Percentiles rank a stretch among this genome's conserved stretches.
Evolutionary conservation across 2,329 filamentous ascomycete genomes (phyloP).

Genomic region (Monascus ruber): DNA sequence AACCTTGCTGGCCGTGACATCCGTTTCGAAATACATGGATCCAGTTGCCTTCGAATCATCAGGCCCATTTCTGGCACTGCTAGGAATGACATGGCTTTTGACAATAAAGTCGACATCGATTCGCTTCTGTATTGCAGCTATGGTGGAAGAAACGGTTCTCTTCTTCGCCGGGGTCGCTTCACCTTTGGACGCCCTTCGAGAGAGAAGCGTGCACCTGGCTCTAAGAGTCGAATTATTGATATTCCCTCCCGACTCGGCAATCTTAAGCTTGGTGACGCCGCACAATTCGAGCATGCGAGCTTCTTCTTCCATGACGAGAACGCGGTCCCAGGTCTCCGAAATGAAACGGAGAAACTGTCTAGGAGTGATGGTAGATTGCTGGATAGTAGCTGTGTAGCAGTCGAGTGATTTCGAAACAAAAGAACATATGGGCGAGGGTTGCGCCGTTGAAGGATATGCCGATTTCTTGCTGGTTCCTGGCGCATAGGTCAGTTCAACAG

Average conservation of each 20-base stretch:
- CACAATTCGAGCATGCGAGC: constrained; percentile 33
- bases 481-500: constrained; percentile 25
- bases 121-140: constrained; percentile 9
- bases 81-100: constrained; percentile 14
- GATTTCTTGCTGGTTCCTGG: constrained; percentile 10
- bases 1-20: constrained; percentile 28
- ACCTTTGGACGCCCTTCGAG: constrained; percentile 3
- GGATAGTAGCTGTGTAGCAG: constrained; percentile 23
- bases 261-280: constrained; percentile 30
- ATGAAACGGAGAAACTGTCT: constrained; percentile 31
- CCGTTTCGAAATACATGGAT: constrained; percentile 24
- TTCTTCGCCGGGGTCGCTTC: constrained; percentile 5
- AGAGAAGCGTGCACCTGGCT: constrained; percentile 28
- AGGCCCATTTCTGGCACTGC: neutral
- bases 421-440: constrained; percentile 26
- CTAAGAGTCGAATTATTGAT: constrained; percentile 13
- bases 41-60: constrained; percentile 10
- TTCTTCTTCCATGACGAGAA: constrained; percentile 30
- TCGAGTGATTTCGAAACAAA: constrained; percentile 33
- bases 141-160: neutral
- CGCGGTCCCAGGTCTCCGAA: constrained; percentile 32
- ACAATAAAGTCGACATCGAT: constrained; percentile 32
- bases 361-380: constrained; percentile 22
- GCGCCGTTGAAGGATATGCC: constrained; percentile 1
- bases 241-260: constrained; percentile 12